Evolutionary conservation across 768 basidiomycete species (phyloP).

Genomic region (Panus rudis): DNA sequence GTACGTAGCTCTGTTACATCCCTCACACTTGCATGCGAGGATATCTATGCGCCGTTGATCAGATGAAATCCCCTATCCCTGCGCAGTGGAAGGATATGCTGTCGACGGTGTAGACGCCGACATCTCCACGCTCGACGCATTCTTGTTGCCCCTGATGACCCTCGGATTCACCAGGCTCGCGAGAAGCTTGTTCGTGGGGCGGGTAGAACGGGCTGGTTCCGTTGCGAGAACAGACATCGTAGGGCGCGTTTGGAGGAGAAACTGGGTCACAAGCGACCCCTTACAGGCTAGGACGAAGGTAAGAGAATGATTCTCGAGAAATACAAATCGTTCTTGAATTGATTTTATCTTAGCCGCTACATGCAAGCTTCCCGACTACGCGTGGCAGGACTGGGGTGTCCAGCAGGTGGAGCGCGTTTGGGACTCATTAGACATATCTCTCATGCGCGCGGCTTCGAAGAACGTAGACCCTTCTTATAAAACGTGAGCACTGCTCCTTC

Average conservation of each 20-base stretch:
- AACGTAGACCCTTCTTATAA: conserved; percentile 86
- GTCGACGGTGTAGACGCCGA: conserved; percentile 66
- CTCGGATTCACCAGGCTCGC: conserved; percentile 83
- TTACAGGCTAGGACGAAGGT: conserved; percentile 94
- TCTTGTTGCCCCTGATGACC: conserved; percentile 89
- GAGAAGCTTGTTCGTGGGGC: conserved; percentile 74
- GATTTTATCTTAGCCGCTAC: conserved; percentile 52
- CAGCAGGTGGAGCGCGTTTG: conserved; percentile 91
- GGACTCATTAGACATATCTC: conserved; percentile 90
- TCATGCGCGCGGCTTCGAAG: conserved; percentile 71
- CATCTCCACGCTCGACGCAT: conserved; percentile 89
- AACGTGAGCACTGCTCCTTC: conserved; percentile 73
- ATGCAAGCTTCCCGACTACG: conserved; percentile 81
- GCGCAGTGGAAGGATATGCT: conserved; percentile 62
- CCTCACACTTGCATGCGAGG: conserved; percentile 92
- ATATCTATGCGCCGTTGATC: conserved; percentile 76
- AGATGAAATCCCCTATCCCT: conserved; percentile 52
- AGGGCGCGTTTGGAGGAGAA: conserved; percentile 78
- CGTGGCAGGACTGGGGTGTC: conserved; percentile 93
- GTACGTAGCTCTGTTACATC: conserved; percentile 87
- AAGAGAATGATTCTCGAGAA: conserved; percentile 20
- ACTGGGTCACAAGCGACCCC: conserved; percentile 74
- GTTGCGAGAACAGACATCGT: conserved; percentile 90
- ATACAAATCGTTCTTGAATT: too few relatives aligned
- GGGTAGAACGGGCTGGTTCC: conserved; percentile 83